These are phyloP conservation scores for Phanerochaete carnosa DNA, from an alignment of 768 basidiomycete species.

Conservation along the genomic window DNA sequence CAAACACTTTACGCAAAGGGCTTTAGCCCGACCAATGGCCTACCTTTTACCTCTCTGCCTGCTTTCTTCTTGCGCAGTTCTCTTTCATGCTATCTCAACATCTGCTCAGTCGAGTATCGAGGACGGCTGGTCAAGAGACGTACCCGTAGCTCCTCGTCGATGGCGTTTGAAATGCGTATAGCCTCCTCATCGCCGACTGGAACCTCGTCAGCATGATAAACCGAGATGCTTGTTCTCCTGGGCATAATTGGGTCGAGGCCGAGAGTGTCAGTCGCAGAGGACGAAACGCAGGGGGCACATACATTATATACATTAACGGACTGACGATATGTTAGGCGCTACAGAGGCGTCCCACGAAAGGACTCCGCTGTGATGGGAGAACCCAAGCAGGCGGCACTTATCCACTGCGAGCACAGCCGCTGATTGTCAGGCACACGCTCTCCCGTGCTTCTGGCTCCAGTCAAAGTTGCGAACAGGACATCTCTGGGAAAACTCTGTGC, in stretches of 20 bases:
- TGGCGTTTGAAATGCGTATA: conserved; percentile 11
- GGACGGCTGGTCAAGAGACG: background rate
- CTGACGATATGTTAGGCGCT: conserved; percentile 5
- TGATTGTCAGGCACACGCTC: conserved; percentile 16
- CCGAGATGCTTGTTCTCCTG: background rate
- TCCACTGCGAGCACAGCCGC: conserved; percentile 13
- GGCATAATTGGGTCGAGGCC: background rate
- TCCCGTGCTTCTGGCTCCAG: conserved; percentile 2
- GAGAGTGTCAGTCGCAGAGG: background rate
- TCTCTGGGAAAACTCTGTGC: background rate
- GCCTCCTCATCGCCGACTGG: conserved; percentile 13
- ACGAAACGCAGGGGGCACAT: background rate
- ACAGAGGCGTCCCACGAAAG: conserved; percentile 5
- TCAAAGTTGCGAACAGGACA: background rate
- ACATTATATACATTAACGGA: conserved; percentile 2
- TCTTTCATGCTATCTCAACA: conserved; percentile 21
- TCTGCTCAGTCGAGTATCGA: background rate
- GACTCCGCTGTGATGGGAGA: conserved; percentile 8
- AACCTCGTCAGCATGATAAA: background rate
- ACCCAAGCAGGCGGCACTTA: background rate
- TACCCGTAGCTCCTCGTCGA: conserved; percentile 17
- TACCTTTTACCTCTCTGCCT: conserved; percentile 26
- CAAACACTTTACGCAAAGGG: background rate
- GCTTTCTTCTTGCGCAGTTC: conserved; percentile 18
- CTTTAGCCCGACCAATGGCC: background rate